Conservation (phyloP, 139 green algal species). For the Auxenochlorella protothecoides region DNA sequence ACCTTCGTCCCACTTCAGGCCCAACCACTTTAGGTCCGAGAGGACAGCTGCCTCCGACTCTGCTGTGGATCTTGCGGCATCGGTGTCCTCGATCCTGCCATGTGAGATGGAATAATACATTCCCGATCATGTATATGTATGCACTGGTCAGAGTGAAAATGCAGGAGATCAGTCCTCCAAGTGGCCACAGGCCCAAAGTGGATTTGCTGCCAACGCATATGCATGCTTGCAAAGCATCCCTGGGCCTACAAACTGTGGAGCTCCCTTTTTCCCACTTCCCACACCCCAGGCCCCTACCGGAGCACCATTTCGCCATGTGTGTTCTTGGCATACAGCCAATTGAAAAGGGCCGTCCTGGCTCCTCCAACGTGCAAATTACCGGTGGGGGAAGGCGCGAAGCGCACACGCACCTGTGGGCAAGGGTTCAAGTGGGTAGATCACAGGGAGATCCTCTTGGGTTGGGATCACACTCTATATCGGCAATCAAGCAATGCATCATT, state of each 20-base stretch:
- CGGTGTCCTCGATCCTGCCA: constrained; percentile 87
- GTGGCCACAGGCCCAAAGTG: too few relatives aligned
- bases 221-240: too few relatives aligned
- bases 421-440: too few relatives aligned
- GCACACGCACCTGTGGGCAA: constrained; percentile 44
- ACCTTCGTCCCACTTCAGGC: constrained; percentile 95
- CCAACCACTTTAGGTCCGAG: constrained; percentile 89
- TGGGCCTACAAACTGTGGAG: too few relatives aligned
- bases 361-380: constrained; percentile 96
- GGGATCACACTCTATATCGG: too few relatives aligned
- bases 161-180: not conserved
- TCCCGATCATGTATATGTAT: too few relatives aligned
- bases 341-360: constrained; percentile 95
- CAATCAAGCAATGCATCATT: too few relatives aligned
- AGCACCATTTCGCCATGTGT: constrained; percentile 87
- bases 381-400: constrained; percentile 97
- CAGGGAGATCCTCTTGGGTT: too few relatives aligned
- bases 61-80: constrained; percentile 78
- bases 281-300: constrained; percentile 32
- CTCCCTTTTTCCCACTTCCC: too few relatives aligned
- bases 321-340: constrained; percentile 91
- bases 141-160: not conserved
- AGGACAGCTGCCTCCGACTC: constrained; percentile 86
- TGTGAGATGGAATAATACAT: not conserved
- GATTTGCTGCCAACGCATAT: too few relatives aligned